Evolutionary conservation across 768 basidiomycete genomes (phyloP).

Genomic region (Lactifluus piperatus): DNA sequence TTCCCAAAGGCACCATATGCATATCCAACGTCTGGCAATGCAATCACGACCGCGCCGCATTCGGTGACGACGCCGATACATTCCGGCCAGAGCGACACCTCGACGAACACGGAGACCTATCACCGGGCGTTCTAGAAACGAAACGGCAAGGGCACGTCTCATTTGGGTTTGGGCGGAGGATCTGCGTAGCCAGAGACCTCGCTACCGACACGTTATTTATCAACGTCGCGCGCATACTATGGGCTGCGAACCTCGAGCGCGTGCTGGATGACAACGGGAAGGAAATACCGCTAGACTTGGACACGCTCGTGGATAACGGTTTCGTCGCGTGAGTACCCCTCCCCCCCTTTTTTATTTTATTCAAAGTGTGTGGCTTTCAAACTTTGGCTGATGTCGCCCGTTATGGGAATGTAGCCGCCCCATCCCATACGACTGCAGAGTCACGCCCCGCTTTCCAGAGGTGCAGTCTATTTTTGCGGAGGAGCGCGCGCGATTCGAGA

Average conservation of each 20-base stretch:
- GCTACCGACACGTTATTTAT: conserved; percentile 21
- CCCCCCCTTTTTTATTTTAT: too few species aligned
- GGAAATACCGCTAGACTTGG: not conserved
- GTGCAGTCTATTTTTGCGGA: not conserved
- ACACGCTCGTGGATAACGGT: not conserved
- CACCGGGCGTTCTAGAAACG: conserved; percentile 4
- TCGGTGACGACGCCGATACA: conserved; percentile 14
- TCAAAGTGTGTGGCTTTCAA: not conserved
- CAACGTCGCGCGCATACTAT: conserved; percentile 15
- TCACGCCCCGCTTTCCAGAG: conserved; percentile 19
- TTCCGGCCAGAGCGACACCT: conserved; percentile 21
- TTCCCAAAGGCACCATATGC: conserved; percentile 31
- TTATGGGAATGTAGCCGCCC: conserved; percentile 11
- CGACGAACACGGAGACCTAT: not conserved
- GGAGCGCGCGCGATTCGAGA: not conserved
- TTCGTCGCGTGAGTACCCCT: conserved; percentile 1
- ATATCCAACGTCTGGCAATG: conserved; percentile 22
- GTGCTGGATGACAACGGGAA: conserved; percentile 9
- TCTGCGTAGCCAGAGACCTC: conserved; percentile 20
- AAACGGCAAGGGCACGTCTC: conserved; percentile 12
- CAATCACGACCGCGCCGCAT: conserved; percentile 4
- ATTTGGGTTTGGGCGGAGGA: conserved; percentile 18
- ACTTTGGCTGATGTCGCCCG: not conserved
- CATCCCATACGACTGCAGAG: conserved; percentile 14
- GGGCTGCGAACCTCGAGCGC: conserved; percentile 16